A percentile compares a stretch with the other conserved stretches of the same genome.
phyloP scores from a whole-genome alignment of 345 rosid species.

The Adansonia digitata region DNA sequence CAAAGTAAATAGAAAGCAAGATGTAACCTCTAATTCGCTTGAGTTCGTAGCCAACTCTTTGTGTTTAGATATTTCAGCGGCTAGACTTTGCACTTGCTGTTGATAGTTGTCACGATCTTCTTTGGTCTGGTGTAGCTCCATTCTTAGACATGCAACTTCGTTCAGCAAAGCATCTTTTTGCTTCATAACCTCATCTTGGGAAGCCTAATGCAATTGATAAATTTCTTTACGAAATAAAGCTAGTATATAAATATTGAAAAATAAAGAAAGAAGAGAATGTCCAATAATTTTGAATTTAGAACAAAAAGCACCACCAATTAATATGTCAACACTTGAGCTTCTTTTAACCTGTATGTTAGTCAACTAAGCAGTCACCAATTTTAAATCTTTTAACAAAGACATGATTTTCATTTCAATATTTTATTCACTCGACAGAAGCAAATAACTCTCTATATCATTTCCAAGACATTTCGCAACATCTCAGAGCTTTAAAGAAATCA shows the following conservation, averaged over 20 bases:
- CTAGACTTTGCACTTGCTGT: conserved; percentile 46
- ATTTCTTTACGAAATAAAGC: conserved; percentile 7
- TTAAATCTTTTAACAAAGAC: not conserved
- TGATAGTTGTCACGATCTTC: conserved; percentile 65
- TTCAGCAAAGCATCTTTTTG: conserved; percentile 63
- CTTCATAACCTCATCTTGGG: conserved; percentile 64
- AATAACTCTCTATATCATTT: not conserved
- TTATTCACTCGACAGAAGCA: not conserved
- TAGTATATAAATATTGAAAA: not conserved
- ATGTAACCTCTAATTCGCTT: conserved; percentile 69
- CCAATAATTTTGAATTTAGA: not conserved
- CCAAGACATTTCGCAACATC: not conserved
- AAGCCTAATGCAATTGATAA: conserved; percentile 40
- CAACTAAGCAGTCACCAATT: not conserved
- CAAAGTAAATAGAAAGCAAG: not conserved
- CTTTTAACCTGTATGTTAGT: not conserved
- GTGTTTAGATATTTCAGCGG: conserved; percentile 50
- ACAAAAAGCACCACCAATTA: not conserved
- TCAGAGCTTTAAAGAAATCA: not conserved
- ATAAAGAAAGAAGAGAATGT: not conserved
- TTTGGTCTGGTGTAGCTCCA: conserved; percentile 59
- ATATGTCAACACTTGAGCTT: not conserved
- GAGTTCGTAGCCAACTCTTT: conserved; percentile 63
- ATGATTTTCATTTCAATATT: not conserved
- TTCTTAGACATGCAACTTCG: conserved; percentile 60